Evolutionary conservation across 108 stramenopile species (phyloP), one percentile per base, ranked within the genome.

Genomic region (Cyclotella atomus): DNA sequence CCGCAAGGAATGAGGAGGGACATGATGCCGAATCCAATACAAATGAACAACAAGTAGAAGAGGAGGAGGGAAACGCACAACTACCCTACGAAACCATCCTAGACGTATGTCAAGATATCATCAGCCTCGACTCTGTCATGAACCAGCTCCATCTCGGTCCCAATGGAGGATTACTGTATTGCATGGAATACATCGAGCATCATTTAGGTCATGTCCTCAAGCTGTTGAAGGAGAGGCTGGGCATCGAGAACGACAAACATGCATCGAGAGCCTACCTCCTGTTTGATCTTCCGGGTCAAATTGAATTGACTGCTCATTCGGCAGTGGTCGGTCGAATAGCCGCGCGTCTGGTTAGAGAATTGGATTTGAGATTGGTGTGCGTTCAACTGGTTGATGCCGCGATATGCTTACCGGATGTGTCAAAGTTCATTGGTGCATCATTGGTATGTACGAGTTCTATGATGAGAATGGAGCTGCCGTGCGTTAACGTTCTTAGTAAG

Each of bases 261-360:
- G 47, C 54, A 5, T 41, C 64, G 4, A 71, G 66, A 32, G 64
- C 83, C 0, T 99, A 99, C 75, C 56, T 98, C 17, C 68, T 99
- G 4, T 89, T 99, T 38, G 99, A 99, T 79, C 85, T 95, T 32
- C 99, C 99, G 7, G 99, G 99, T 21, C 99, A 99, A 82, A 92
- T 97, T 49, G 99, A 99, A 80, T 68, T 99, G 41, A 98, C 93
- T 63, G 96, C 97, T 19, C 97, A 99, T 73, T 83, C 88, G 23
- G 81, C 70, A 14, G 78, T 86, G 24, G 81, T 99, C 0, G 87
- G 85, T 28, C 71, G 80, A 20, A 52, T 98, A 8, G 72, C 98
- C 21, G 54, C 84, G 21, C 59, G 84, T 41, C 76, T 99, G 2
- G 78, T 84, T 34, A 76, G 84, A 62, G 77, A 85, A 8, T 85